These are phyloP conservation scores for Isatis lusitanica DNA, from an alignment of 441 rosid species.

Conservation along the genomic window DNA sequence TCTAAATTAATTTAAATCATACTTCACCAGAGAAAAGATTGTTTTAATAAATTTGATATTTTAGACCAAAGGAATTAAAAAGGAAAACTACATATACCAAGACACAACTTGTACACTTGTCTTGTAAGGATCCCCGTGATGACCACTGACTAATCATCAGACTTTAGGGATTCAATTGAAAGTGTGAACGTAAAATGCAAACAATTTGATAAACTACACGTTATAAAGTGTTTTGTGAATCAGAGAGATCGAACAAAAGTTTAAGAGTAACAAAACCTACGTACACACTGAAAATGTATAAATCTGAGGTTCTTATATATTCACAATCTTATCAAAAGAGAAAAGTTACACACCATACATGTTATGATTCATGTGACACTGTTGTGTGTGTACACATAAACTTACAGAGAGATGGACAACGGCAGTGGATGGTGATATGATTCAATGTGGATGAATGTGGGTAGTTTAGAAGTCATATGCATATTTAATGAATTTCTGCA, in stretches of 20 bases:
- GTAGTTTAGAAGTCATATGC: constrained; percentile 25
- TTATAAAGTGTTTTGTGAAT: not conserved
- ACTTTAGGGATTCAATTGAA: not conserved
- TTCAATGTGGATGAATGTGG: constrained; percentile 21
- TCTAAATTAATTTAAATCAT: not conserved
- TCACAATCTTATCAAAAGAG: not conserved
- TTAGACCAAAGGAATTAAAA: not conserved
- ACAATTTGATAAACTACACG: constrained; percentile 1
- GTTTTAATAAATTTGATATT: not conserved
- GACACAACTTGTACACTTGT: not conserved
- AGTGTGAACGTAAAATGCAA: not conserved
- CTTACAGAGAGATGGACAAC: not conserved
- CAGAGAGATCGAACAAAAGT: not conserved
- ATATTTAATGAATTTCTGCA: constrained; percentile 12
- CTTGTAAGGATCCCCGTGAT: not conserved
- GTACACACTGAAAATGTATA: not conserved
- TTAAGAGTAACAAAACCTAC: not conserved
- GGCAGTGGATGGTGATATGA: constrained; percentile 17
- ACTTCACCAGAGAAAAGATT: not conserved
- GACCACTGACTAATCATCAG: not conserved
- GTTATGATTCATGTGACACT: constrained; percentile 17
- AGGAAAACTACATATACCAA: not conserved
- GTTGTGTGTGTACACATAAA: not conserved
- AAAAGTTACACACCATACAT: not conserved
- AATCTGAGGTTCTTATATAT: not conserved